Base-by-base conservation (phyloP, 2,329 filamentous ascomycete species). In the Aulographum hederae region DNA sequence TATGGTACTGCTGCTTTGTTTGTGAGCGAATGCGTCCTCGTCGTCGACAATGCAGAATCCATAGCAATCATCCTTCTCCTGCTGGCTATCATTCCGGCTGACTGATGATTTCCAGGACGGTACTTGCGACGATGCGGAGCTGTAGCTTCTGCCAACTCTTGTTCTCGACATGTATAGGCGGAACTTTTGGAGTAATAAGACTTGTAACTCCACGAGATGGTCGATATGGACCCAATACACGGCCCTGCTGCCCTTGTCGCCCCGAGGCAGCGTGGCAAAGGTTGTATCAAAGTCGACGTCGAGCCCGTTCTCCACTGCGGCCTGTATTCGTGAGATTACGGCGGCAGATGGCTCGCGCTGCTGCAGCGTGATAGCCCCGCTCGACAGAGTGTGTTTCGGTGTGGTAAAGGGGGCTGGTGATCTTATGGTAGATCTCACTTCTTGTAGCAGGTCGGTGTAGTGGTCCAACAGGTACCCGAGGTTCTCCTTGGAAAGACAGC, bases 401-500 rank as follows among this genome's bases (percentile, higher is more conserved):
- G 27, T 16, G 11, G 27, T 29, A 12, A 16, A 29, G n/a, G n/a
- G n/a, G n/a, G 21, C 21, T 25, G 10, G 21, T 13, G 21, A 10
- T 25, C 10, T 25, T 25, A 25, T 13, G 21, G 15, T 10, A 29
- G 30, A 18, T 13, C 36, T 29, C 8, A 36, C 32, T 50, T 14
- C 50, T 32, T 56, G 53, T 28, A 65, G 48, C 20, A 59, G 53
- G 27, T 56, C 49, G 26, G 60, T 58, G 42, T 61, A 67, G 38
- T 60, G 53, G 37, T 60, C 54, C 26, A 66, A 47, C 12, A 64
- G 44, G 25, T 59, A 54, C 23, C 56, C 57, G 37, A 81, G 69
- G 47, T 82, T 70, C 39, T 70, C 62, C 31, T 65, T 65, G 5
- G 74, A 77, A 46, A 86, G 82, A 51, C 74, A 79, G 51, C 74